Evolutionary conservation across 495 filamentous ascomycete genomes (phyloP), one percentile per base, ranked within the genome.

Genomic region (Talaromyces liani): DNA sequence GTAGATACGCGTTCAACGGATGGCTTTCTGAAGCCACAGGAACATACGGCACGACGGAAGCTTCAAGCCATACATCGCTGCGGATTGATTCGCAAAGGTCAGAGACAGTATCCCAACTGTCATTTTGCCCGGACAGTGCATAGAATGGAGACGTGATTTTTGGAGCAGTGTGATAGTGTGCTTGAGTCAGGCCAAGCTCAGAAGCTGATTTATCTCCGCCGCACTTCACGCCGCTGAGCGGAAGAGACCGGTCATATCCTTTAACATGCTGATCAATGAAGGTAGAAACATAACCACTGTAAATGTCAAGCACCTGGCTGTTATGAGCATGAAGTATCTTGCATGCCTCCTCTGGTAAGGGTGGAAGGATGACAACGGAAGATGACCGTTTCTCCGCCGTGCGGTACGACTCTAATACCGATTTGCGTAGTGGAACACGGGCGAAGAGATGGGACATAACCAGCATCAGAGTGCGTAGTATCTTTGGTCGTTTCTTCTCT

Each of bases 401-500:
- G 10, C 77, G 70, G 18, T 81, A 72, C 49, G 69, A 74, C 64
- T 85, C 81, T 22, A 73, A 39, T 49, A 80, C 75, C 1, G 70
- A 63, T 29, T 67, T 64, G 22, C 77, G 72, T 60, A 80, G 80
- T 18, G 73, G 71, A 4, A 67, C 72, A 1, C 87, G 85, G 3
- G 84, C 81, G 69, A 93, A 93, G 0, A 92, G 67, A 69, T 92
- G 87, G 2, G 82, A 72, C 74, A 93, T 75, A 2, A 89, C 82
- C 0, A 91, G 71, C 75, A 91, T 85, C 45, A 92, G 66, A 2
- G 70, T 71, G 3, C 72, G 73, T 4, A 85, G 58, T 0, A 79
- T 80, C 5, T 64, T 47, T 4, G 78, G 66, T 3, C 76, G 68
- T 2, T 67, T 69, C 4, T 65, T 27, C 25, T 74, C 71, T 18